Evolutionary conservation across 1,284 basidiomycete species (phyloP).

Genomic region (Pseudozyma sp.): DNA sequence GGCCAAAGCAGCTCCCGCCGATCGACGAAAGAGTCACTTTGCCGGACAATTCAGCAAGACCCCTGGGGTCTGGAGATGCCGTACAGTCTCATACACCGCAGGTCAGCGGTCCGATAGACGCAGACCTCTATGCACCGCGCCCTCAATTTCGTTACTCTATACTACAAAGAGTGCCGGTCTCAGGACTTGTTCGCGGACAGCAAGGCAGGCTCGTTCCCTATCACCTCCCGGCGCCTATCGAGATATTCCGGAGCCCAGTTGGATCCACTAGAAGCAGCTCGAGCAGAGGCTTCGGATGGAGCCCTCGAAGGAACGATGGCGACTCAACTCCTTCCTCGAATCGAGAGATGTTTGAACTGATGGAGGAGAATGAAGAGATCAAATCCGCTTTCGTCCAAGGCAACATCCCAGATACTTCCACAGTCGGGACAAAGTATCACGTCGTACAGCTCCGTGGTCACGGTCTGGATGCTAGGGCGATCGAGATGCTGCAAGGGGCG

Average conservation of each 20-base stretch:
- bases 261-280: neutral
- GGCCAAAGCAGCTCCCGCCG: too few relatives aligned
- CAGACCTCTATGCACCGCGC: neutral
- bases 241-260: neutral
- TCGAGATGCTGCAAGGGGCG: neutral
- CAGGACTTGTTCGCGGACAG: conserved; percentile 20
- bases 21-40: too few relatives aligned
- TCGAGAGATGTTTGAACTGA: neutral
- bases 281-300: neutral
- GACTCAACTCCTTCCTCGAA: conserved; percentile 3
- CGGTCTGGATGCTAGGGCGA: conserved; percentile 2
- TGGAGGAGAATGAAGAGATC: neutral
- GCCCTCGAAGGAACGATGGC: neutral
- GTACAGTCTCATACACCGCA: too few relatives aligned
- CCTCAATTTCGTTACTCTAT: neutral
- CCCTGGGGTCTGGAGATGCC: too few relatives aligned
- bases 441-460: conserved; percentile 11
- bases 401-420: neutral
- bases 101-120: neutral
- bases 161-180: neutral
- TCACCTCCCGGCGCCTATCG: neutral
- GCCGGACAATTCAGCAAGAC: too few relatives aligned
- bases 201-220: conserved; percentile 15
- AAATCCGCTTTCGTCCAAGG: neutral
- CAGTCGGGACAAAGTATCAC: conserved; percentile 11